These are phyloP conservation scores for Vinca minor DNA, from an alignment of 257 asterid species.

Conservation along the genomic window DNA sequence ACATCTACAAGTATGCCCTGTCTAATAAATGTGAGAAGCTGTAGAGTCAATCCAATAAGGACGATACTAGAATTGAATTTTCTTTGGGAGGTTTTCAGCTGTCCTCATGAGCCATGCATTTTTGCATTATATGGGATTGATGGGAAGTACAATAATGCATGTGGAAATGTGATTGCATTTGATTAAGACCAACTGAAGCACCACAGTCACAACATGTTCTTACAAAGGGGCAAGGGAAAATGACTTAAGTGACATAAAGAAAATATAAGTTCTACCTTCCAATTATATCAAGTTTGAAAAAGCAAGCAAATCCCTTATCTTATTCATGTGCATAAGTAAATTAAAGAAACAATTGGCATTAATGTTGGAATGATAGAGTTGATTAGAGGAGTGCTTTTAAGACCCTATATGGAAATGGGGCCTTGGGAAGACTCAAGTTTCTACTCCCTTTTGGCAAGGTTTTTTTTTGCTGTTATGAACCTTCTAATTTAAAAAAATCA, in stretches of 20 bases:
- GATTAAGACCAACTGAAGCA: conserved; percentile 31
- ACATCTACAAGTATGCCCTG: too few relatives aligned
- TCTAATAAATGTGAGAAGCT: too few relatives aligned
- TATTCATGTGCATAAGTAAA: neutral
- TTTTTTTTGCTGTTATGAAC: too few relatives aligned
- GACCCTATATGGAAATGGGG: too few relatives aligned
- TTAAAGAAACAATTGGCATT: neutral
- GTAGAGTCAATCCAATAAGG: too few relatives aligned
- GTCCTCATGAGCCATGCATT: neutral
- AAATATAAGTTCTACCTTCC: conserved; percentile 7
- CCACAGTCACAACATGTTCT: conserved; percentile 27
- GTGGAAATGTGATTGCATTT: conserved; percentile 15
- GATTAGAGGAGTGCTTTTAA: too few relatives aligned
- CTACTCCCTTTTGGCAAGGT: too few relatives aligned
- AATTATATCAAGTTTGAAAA: conserved; percentile 3
- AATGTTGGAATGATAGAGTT: too few relatives aligned
- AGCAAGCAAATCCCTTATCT: conserved; percentile 12
- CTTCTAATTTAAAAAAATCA: too few relatives aligned
- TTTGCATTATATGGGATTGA: neutral
- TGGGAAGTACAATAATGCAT: conserved; percentile 19
- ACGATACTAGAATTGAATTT: too few relatives aligned
- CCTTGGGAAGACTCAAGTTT: too few relatives aligned
- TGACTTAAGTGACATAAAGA: neutral
- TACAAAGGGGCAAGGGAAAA: conserved; percentile 17
- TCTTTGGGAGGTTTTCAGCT: too few relatives aligned